Conservation (phyloP, 768 basidiomycete genomes). For the Sporobolomyces roseus region DNA sequence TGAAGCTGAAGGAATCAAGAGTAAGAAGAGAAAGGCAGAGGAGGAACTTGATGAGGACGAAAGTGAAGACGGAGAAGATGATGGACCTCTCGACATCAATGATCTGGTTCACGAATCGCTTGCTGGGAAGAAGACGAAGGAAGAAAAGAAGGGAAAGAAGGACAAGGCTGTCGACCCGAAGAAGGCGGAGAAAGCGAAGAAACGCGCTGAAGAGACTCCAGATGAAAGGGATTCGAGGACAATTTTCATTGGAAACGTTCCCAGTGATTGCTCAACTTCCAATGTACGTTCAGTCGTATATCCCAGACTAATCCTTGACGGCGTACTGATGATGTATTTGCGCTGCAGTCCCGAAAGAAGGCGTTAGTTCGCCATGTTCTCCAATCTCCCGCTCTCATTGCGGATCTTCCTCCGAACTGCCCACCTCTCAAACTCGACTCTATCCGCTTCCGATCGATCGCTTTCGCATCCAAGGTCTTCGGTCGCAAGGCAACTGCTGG, state of each 20-base stretch:
- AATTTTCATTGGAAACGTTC: constrained; percentile 85
- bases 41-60: constrained; percentile 45
- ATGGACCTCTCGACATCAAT: constrained; percentile 43
- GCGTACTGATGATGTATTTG: not conserved
- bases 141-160: constrained; percentile 29
- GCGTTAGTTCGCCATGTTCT: constrained; percentile 73
- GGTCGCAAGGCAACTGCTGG: constrained; percentile 48
- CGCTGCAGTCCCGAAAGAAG: constrained; percentile 64
- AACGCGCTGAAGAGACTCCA: constrained; percentile 57
- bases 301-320: not conserved
- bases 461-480: constrained; percentile 74
- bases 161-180: constrained; percentile 42
- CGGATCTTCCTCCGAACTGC: constrained; percentile 42
- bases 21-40: constrained; percentile 38
- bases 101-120: constrained; percentile 23
- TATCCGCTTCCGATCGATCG: constrained; percentile 84
- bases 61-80: constrained; percentile 47
- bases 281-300: constrained; percentile 62
- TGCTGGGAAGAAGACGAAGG: constrained; percentile 45
- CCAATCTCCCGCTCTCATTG: constrained; percentile 57
- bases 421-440: constrained; percentile 75
- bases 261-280: constrained; percentile 68
- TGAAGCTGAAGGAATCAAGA: constrained; percentile 20
- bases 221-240: constrained; percentile 74
- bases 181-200: constrained; percentile 42